Evolutionary conservation across 805 yeast genomes (phyloP), one percentile per base, ranked within the genome.

Genomic region (Yarrowia divulgata): DNA sequence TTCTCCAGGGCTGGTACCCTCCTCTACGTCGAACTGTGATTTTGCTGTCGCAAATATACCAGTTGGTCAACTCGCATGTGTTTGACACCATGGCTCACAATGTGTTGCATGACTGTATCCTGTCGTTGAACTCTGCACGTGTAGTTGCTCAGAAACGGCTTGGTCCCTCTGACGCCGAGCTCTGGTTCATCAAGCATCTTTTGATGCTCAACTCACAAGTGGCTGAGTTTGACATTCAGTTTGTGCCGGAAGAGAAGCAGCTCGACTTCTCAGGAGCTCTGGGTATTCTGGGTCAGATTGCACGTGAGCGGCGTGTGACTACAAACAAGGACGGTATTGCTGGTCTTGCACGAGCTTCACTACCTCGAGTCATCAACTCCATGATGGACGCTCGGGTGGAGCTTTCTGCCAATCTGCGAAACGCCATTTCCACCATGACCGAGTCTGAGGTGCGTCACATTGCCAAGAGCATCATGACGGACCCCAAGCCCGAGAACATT

Each of bases 21-120:
- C 97, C 97, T 1, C 80, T 92, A 57, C 83, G 85, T 3, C 85
- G 85, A 69, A 88, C 97, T 0, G 79, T 93, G 52, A 84, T 88
- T 0, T 79, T 94, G 7, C 79, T 93, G 39, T 88, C 92, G 42
- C 90, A 87, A 75, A 89, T 93, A 29, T 91, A 91, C 75, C 96
- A 91, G 74, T 81, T 93, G 73, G 85, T 94, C 45, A 88, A 89
- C 72, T 87, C 93, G 1, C 63, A 73, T 13, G 90, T 92, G 1
- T 94, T 93, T 79, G 97, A 92, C 76, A 97, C 91, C 75, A 79
- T 93, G 72, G 97, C 97, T 0, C 97, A 92, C 76, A 87, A 90
- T 69, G 88, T 92, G 67, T 90, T 94, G 4, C 97, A 91, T 75
- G 85, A 89, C 54, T 88, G 95, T 73, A 85, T 92, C 45, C 74